Evolutionary conservation across 108 stramenopile genomes (phyloP), one percentile per base, ranked within the genome.

Genomic region (Skeletonema costatum): DNA sequence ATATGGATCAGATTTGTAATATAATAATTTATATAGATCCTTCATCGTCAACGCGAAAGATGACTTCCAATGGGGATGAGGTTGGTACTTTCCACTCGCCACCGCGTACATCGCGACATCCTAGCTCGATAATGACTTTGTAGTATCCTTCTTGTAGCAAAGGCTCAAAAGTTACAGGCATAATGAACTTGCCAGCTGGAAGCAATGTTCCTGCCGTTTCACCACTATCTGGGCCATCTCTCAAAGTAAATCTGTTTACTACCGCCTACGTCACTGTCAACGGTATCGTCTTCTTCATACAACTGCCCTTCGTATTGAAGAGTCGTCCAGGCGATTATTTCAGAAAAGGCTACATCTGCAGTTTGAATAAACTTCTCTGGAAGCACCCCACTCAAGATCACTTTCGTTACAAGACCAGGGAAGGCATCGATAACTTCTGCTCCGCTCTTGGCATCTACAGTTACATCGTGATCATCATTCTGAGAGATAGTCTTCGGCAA

Each of bases 31-130:
- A 53, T 56, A 56, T 21, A 56, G 25, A 29, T 25, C 53, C 25
- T 56, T 56, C 53, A 25, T 56, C 53, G 17, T 56, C 53, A 56
- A 75, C 75, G 41, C 66, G 42, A 7, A 75, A 58, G 14, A 67
- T 13, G 2, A 68, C 31, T 33, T 67, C 62, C 32, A 59, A 36
- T 44, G 59, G n/a, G 25, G 46, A 41, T 21, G 31, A 33, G 3
- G 69, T 70, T 42, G 76, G 76, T 12, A 77, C 16, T 16, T 25
- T 39, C 76, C 76, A 77, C 21, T 70, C 50, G 4, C 69, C 69
- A 32, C 69, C 64, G 38, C 69, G 60, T 12, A 77, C 36, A 64
- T 77, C 76, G 32, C 76, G 76, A 32, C 68, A 70, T n/a, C 69
- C 76, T 1, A 77, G 19, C 4, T 39, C 36, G 29, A 77, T 16